A percentile compares a stretch with the other conserved stretches of the same genome.
Evolutionary conservation across 2,329 filamentous ascomycete genomes (phyloP).

Genomic region (Xylaria multiplex): DNA sequence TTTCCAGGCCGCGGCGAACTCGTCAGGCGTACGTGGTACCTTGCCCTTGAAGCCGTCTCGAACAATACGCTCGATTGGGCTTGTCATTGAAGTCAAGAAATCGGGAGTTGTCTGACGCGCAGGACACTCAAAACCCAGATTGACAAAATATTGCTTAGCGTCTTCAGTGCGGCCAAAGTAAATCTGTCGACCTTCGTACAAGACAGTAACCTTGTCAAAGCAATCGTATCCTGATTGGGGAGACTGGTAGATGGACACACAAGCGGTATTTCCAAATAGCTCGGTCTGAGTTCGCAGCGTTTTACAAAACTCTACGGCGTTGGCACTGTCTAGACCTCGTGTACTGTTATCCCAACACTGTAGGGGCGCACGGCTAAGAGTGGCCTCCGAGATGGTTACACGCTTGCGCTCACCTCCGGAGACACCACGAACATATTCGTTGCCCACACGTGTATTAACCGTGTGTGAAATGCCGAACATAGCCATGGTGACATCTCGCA

Average conservation of each 20-base stretch:
- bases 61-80: conserved; percentile 64
- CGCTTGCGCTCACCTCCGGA: conserved; percentile 78
- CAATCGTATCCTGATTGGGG: conserved; percentile 71
- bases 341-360: conserved; percentile 79
- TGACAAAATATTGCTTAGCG: conserved; percentile 72
- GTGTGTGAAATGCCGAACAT: conserved; percentile 80
- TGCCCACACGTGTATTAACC: conserved; percentile 76
- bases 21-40: conserved; percentile 68
- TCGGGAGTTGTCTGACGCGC: conserved; percentile 75
- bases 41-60: conserved; percentile 65
- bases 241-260: conserved; percentile 80
- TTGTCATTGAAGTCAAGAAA: conserved; percentile 77
- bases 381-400: conserved; percentile 70
- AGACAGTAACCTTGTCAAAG: conserved; percentile 68
- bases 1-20: conserved; percentile 69
- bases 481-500: conserved; percentile 78
- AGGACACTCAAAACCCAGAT: conserved; percentile 74
- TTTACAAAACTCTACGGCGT: conserved; percentile 79
- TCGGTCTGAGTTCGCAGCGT: conserved; percentile 73
- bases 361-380: conserved; percentile 67
- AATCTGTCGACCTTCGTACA: conserved; percentile 71
- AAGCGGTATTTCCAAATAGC: conserved; percentile 71
- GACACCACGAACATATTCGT: conserved; percentile 79
- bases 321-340: conserved; percentile 77
- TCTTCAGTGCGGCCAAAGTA: conserved; percentile 69